Evolutionary conservation across 148 eudicot species (phyloP).

Genomic region (Fagopyrum tataricum): DNA sequence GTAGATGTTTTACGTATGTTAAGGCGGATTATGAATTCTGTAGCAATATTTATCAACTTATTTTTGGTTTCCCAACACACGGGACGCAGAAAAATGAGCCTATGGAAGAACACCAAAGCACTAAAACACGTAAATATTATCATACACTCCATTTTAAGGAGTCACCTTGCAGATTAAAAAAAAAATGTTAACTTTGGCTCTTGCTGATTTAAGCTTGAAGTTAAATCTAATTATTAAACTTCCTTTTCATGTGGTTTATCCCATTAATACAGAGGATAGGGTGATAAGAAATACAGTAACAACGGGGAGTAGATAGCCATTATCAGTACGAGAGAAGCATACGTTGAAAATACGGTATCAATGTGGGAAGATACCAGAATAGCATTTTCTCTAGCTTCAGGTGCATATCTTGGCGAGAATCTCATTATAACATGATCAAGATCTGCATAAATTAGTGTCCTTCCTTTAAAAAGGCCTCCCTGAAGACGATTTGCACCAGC

Average conservation of each 20-base stretch:
- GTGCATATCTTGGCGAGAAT: conserved; percentile 64
- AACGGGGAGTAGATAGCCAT: background rate
- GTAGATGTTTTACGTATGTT: conserved; percentile 7
- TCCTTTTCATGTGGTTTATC: conserved; percentile 2
- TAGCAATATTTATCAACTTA: background rate
- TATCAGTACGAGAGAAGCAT: conserved; percentile 21
- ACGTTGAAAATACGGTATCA: conserved; percentile 78
- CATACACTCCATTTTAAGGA: background rate
- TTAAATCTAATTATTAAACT: background rate
- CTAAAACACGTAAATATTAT: background rate
- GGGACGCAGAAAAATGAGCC: background rate
- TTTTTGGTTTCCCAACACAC: background rate
- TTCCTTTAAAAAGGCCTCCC: conserved; percentile 76
- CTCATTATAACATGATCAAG: conserved; percentile 65
- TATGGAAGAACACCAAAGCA: background rate
- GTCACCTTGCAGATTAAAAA: background rate
- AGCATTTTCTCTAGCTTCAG: conserved; percentile 71
- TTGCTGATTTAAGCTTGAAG: background rate
- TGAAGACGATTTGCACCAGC: conserved; percentile 67
- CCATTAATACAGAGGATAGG: background rate
- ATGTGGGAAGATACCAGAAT: conserved; percentile 90
- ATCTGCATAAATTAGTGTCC: conserved; percentile 78
- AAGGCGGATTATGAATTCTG: background rate
- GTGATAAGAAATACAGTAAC: background rate
- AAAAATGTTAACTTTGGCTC: background rate